Evolutionary conservation across 2,329 filamentous ascomycete species (phyloP).

Genomic region (Hypoxylon sp.): DNA sequence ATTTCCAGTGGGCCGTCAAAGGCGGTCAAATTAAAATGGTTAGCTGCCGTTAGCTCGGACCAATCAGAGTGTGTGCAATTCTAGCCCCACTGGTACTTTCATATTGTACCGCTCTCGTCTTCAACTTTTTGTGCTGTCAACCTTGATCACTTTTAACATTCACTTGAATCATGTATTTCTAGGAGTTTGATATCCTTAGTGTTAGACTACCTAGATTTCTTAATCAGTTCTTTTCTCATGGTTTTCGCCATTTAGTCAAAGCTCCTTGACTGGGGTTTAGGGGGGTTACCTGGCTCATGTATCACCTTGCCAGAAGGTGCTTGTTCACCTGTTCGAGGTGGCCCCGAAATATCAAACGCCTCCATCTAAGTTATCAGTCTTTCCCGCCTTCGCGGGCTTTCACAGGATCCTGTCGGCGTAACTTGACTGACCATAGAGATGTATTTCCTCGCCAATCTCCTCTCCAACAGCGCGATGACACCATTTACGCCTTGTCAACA

Average conservation of each 20-base stretch:
- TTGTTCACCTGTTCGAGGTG: conserved; percentile 39
- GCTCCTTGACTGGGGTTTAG: conserved; percentile 26
- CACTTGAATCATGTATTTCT: conserved; percentile 3
- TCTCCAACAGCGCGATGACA: conserved; percentile 61
- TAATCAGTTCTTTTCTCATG: conserved; percentile 1
- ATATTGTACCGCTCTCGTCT: conserved; percentile 7
- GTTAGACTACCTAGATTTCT: not conserved
- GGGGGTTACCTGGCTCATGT: conserved; percentile 42
- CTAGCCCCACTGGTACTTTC: conserved; percentile 7
- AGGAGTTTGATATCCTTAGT: not conserved
- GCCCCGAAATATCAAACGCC: conserved; percentile 26
- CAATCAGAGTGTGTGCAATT: conserved; percentile 31
- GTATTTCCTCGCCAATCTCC: conserved; percentile 15
- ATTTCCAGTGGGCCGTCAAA: conserved; percentile 10
- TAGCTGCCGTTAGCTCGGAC: conserved; percentile 3
- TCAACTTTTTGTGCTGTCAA: conserved; percentile 4
- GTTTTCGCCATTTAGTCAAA: conserved; percentile 15
- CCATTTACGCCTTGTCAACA: conserved; percentile 93
- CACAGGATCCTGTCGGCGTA: conserved; percentile 1
- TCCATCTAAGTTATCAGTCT: conserved; percentile 15
- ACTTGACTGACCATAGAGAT: conserved; percentile 18
- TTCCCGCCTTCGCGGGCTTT: conserved; percentile 3
- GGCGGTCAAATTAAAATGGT: conserved; percentile 29
- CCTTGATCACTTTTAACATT: not conserved
- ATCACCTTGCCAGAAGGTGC: conserved; percentile 46